Evolutionary conservation across 2,329 filamentous ascomycete species (phyloP).

Genomic region (Cladosporium sp.): DNA sequence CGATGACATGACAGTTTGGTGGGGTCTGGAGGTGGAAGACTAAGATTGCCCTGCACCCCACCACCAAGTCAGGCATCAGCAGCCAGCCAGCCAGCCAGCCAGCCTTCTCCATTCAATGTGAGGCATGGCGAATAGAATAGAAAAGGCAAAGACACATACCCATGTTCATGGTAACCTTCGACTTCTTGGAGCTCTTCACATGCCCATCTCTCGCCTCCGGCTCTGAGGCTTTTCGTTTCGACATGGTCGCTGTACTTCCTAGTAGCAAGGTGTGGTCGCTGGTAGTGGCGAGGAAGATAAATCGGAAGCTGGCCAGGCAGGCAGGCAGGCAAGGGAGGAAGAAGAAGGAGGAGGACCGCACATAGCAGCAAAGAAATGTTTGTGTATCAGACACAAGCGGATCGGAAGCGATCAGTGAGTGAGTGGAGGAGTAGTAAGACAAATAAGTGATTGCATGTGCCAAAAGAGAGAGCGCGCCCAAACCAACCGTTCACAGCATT

Average conservation of each 20-base stretch:
- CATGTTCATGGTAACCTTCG: not conserved
- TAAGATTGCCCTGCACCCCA: not conserved
- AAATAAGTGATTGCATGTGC: not conserved
- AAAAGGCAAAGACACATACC: not conserved
- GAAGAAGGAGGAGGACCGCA: not conserved
- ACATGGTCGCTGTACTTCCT: not conserved
- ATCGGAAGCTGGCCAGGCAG: not conserved
- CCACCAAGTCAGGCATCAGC: slow-evolving; percentile 8
- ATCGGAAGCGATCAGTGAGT: not conserved
- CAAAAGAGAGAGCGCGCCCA: not conserved
- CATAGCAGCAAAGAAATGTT: not conserved
- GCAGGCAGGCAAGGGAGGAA: not conserved
- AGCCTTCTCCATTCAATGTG: not conserved
- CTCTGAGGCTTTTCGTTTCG: not conserved
- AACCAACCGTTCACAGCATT: not conserved
- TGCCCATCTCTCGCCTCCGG: not conserved
- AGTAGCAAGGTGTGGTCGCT: not conserved
- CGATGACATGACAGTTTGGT: slow-evolving; percentile 3
- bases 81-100: not conserved
- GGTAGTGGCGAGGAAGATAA: not conserved
- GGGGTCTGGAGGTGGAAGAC: not conserved
- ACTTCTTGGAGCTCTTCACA: not conserved
- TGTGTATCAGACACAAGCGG: not conserved
- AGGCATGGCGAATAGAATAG: not conserved
- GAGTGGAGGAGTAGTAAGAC: not conserved